phyloP scores from a whole-genome alignment of 2,329 filamentous ascomycete genomes.

The Microdochium trichocladiopsis region DNA sequence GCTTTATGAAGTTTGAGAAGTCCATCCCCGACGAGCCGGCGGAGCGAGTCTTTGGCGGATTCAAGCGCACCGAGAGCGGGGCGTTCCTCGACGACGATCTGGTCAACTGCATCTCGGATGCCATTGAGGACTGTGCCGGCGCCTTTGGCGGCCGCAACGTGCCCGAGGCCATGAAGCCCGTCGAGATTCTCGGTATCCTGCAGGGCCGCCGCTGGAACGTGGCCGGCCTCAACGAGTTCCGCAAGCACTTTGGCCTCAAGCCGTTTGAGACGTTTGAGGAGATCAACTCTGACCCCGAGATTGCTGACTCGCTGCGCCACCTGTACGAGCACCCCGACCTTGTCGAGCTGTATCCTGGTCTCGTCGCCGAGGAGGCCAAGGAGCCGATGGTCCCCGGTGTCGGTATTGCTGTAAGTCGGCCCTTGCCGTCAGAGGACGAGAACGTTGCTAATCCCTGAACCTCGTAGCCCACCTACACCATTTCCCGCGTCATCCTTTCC shows the following conservation, averaged over 20 bases:
- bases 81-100: slow-evolving; percentile 71
- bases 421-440: no score
- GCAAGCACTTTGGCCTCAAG: slow-evolving; percentile 73
- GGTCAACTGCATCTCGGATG: slow-evolving; percentile 58
- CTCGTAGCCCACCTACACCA: slow-evolving; percentile 58
- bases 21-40: slow-evolving; percentile 58
- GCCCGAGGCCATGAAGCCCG: slow-evolving; percentile 63
- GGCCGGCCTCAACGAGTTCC: slow-evolving; percentile 76
- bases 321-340: slow-evolving; percentile 74
- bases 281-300: slow-evolving; percentile 70
- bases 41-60: slow-evolving; percentile 60
- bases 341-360: slow-evolving; percentile 74
- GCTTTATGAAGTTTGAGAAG: slow-evolving; percentile 56
- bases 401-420: slow-evolving; percentile 49
- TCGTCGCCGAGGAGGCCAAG: slow-evolving; percentile 72
- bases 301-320: slow-evolving; percentile 57
- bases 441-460: no score
- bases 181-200: slow-evolving; percentile 76
- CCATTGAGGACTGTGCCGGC: slow-evolving; percentile 73
- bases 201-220: slow-evolving; percentile 73
- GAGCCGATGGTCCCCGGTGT: slow-evolving; percentile 66
- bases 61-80: slow-evolving; percentile 59
- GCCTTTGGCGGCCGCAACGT: slow-evolving; percentile 69
- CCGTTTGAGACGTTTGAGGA: slow-evolving; percentile 73
- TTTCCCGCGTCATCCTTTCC: slow-evolving; percentile 68